phyloP scores from a whole-genome alignment of 108 stramenopile genomes.

The Cyclotella choctawhatcheeana region DNA sequence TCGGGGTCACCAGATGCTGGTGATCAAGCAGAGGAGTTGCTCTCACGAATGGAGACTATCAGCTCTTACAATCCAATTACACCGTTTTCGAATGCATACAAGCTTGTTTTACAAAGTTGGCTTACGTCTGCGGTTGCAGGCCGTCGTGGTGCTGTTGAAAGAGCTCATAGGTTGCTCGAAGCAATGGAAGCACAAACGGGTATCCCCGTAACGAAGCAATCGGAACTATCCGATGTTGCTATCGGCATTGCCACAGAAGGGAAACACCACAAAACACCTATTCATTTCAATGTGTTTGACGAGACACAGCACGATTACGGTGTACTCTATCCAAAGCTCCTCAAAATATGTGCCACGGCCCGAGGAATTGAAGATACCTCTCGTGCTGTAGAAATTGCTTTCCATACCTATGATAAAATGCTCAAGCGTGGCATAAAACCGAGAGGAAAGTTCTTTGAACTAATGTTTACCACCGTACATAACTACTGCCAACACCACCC shows the following conservation, averaged over 20 bases:
- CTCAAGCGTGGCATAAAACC: slow-evolving; percentile 25
- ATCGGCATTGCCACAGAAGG: not conserved
- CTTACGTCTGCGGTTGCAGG: slow-evolving; percentile 33
- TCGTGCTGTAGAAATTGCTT: slow-evolving; percentile 34
- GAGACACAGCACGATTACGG: not conserved
- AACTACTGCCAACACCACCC: slow-evolving; percentile 40
- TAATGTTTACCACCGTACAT: slow-evolving; percentile 31
- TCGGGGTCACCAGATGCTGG: slow-evolving; percentile 43
- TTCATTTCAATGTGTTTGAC: slow-evolving; percentile 1
- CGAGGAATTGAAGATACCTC: slow-evolving; percentile 14
- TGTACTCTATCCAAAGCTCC: slow-evolving; percentile 16
- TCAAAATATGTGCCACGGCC: slow-evolving; percentile 40
- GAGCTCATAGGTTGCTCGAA: slow-evolving; percentile 35
- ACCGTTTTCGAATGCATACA: slow-evolving; percentile 30
- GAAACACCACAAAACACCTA: not conserved
- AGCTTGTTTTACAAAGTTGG: slow-evolving; percentile 43
- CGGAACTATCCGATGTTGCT: not conserved
- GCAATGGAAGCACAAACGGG: slow-evolving; percentile 36
- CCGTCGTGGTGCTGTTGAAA: slow-evolving; percentile 38
- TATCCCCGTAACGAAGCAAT: not conserved
- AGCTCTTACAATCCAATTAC: slow-evolving; percentile 24
- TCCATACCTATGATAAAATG: slow-evolving; percentile 46
- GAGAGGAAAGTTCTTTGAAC: slow-evolving; percentile 15
- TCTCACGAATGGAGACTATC: slow-evolving; percentile 50
- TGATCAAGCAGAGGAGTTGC: slow-evolving; percentile 46